Conservation (phyloP, 106 monocot species). For the Amphibolis antarctica region DNA sequence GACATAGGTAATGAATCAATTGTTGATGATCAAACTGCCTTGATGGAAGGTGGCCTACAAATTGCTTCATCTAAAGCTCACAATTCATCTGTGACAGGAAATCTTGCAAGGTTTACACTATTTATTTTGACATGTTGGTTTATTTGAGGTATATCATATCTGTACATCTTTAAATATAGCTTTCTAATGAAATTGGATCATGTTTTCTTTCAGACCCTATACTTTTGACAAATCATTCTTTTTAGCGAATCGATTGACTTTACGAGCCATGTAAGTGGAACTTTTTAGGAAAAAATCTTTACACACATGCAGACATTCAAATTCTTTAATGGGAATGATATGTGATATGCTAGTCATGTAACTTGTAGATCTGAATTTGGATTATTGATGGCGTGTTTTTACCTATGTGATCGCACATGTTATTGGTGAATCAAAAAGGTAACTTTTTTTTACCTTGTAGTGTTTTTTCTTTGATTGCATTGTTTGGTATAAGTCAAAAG, state of each 20-base stretch:
- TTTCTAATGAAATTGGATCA: neutral
- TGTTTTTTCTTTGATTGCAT: too few relatives aligned
- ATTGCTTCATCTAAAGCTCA: conserved; percentile 28
- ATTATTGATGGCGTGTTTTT: conserved; percentile 57
- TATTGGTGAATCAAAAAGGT: conserved; percentile 73
- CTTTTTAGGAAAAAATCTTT: neutral
- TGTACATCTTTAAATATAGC: neutral
- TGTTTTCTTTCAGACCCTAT: conserved; percentile 47
- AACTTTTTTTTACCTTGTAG: too few relatives aligned
- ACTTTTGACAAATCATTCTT: conserved; percentile 67
- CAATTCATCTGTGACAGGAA: conserved; percentile 22
- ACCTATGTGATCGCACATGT: conserved; percentile 84
- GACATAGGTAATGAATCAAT: conserved; percentile 29
- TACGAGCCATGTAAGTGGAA: conserved; percentile 83
- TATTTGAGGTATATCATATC: too few relatives aligned
- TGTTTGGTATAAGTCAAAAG: too few relatives aligned
- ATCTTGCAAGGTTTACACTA: conserved; percentile 31
- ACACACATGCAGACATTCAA: neutral
- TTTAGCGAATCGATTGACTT: conserved; percentile 49
- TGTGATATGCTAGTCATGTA: neutral
- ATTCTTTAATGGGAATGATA: neutral
- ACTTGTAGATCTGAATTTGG: conserved; percentile 90
- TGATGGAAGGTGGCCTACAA: conserved; percentile 49
- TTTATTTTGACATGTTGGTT: neutral
- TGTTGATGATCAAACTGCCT: conserved; percentile 32